Evolutionary conservation across 2,329 filamentous ascomycete genomes (phyloP).

Genomic region (Scortechinia acanthostroma): DNA sequence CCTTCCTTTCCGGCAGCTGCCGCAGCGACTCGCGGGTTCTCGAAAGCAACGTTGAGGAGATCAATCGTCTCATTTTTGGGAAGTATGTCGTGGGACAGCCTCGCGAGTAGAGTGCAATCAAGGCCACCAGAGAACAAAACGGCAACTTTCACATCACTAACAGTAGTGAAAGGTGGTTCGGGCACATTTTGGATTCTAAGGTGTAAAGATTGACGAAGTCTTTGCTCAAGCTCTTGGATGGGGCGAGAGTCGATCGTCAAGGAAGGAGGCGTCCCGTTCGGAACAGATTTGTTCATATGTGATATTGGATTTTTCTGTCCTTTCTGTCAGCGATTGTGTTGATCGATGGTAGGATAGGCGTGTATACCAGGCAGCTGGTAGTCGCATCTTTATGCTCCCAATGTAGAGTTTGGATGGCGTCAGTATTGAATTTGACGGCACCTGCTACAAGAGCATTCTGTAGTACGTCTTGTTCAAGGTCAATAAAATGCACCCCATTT

Average conservation of each 20-base stretch:
- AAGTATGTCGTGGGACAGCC: slow-evolving; percentile 71
- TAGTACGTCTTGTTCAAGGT: slow-evolving; percentile 29
- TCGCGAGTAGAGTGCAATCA: slow-evolving; percentile 82
- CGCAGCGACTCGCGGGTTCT: slow-evolving; percentile 74
- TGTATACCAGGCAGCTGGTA: neutral
- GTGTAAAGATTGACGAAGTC: slow-evolving; percentile 53
- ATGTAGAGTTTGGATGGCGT: slow-evolving; percentile 1
- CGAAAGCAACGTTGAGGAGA: slow-evolving; percentile 90
- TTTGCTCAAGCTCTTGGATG: slow-evolving; percentile 41
- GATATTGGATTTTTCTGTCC: neutral
- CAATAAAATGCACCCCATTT: slow-evolving; percentile 69
- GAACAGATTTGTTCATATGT: slow-evolving; percentile 8
- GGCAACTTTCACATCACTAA: slow-evolving; percentile 47
- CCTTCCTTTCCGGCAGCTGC: slow-evolving; percentile 18
- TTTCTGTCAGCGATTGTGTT: neutral
- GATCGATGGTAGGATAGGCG: neutral
- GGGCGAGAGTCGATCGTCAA: slow-evolving; percentile 34
- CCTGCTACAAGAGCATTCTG: neutral
- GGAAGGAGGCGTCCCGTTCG: slow-evolving; percentile 19
- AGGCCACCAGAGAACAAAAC: slow-evolving; percentile 90
- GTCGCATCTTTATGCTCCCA: neutral
- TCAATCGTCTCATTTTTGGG: slow-evolving; percentile 67
- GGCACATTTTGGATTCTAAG: slow-evolving; percentile 63
- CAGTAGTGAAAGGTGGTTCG: slow-evolving; percentile 31
- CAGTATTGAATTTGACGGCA: neutral